phyloP scores from a whole-genome alignment of 306 rosid genomes.

The Cyamopsis tetragonoloba region DNA sequence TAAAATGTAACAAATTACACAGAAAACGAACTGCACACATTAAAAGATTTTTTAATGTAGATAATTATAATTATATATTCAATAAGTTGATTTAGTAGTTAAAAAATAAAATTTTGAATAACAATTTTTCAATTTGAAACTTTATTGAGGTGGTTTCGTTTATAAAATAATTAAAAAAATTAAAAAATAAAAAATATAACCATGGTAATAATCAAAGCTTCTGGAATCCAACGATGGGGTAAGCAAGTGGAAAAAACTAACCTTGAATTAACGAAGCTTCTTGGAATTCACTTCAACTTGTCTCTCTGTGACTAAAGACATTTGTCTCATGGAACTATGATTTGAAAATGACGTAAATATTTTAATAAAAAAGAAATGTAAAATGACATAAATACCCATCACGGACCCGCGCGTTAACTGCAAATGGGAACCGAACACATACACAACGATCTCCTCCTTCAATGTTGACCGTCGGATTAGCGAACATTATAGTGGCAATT shows the following conservation, averaged over 20 bases:
- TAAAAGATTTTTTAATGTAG: too few species aligned
- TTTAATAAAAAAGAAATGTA: too few species aligned
- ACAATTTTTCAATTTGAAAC: too few species aligned
- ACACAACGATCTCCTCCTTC: not conserved
- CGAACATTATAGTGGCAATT: not conserved
- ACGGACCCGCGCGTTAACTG: not conserved
- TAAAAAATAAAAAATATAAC: not conserved
- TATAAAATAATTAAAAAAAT: too few species aligned
- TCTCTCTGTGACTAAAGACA: slow-evolving; percentile 10
- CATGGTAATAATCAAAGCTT: slow-evolving; percentile 4
- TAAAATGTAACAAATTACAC: too few species aligned
- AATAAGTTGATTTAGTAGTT: too few species aligned
- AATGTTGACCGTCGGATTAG: slow-evolving; percentile 2
- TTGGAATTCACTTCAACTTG: slow-evolving; percentile 11
- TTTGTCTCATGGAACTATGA: not conserved
- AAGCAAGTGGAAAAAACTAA: slow-evolving; percentile 26
- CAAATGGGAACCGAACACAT: not conserved
- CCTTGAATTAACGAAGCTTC: slow-evolving; percentile 31
- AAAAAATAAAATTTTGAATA: too few species aligned
- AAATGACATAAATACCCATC: not conserved
- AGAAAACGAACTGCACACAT: too few species aligned
- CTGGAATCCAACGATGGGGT: slow-evolving; percentile 30
- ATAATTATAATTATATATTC: too few species aligned
- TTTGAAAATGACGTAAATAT: not conserved
- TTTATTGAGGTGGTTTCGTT: too few species aligned